These are phyloP conservation scores for Pythium dissotocum DNA, from an alignment of 352 stramenopile species.

Conservation along the genomic window DNA sequence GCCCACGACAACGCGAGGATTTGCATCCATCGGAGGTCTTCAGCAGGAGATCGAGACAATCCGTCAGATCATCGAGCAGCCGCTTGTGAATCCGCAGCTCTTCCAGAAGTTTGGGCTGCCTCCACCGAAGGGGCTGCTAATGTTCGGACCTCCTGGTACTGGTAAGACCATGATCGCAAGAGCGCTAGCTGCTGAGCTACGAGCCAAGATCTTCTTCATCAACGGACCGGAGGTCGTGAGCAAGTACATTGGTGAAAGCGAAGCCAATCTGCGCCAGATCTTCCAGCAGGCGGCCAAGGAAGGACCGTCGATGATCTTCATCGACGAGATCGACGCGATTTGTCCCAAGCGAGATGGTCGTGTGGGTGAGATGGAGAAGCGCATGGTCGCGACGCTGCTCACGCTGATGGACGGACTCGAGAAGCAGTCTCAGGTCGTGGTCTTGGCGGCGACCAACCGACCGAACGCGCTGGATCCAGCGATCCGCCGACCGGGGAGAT, in stretches of 20 bases:
- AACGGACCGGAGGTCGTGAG: conserved; percentile 96
- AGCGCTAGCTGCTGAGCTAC: conserved; percentile 91
- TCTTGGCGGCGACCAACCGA: conserved; percentile 82
- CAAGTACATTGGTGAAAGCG: conserved; percentile 93
- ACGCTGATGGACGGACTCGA: conserved; percentile 89
- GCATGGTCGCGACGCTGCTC: conserved; percentile 88
- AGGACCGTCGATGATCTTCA: conserved; percentile 72
- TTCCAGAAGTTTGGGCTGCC: conserved; percentile 94
- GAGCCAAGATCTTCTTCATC: conserved; percentile 94
- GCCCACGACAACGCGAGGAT: conserved; percentile 47
- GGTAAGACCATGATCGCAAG: conserved; percentile 96
- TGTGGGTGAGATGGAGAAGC: conserved; percentile 78
- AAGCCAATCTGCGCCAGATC: conserved; percentile 75
- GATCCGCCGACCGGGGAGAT: conserved; percentile 93
- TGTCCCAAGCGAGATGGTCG: conserved; percentile 83
- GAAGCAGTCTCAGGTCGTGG: conserved; percentile 58
- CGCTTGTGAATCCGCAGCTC: conserved; percentile 91
- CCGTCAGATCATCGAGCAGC: conserved; percentile 96
- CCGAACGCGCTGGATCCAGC: conserved; percentile 92
- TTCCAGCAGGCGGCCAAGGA: conserved; percentile 53
- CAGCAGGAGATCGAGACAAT: conserved; percentile 93
- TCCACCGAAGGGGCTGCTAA: conserved; percentile 93
- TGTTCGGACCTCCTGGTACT: conserved; percentile 95
- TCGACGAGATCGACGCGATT: conserved; percentile 92
- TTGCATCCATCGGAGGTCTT: conserved; percentile 82